Base-by-base conservation (phyloP, 1,284 basidiomycete species). In the Pyrrhoderma noxium region DNA sequence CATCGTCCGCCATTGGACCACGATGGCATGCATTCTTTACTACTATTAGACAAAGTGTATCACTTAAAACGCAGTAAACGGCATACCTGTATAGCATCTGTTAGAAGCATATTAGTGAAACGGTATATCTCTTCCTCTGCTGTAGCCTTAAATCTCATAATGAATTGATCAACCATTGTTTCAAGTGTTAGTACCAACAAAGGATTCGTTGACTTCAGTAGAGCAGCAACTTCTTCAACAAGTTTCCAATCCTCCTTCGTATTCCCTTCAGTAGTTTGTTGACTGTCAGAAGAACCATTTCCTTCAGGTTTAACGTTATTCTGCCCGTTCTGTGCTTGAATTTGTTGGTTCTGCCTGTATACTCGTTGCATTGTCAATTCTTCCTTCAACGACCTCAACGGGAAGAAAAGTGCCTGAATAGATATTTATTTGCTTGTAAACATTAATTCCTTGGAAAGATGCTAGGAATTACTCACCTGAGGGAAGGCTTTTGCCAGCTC, bases 111-210 rank as follows among this genome's bases (percentile, higher is more conserved):
- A 57, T 85, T 89, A 40, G 94, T 84, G 59, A 94, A 81, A 14
- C 96, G 83, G 70, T 98, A 98, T 16, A 93, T 86, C 60, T 99
- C 95, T 67, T 99, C 96, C 58, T 99, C 96, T 1, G 84, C 79
- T 5, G 81, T 78, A 1, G 90, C 81, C 68, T 98, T 98, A 74
- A 98, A 97, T 42, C 94, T 82, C 57, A 85, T 80, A 39, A 84
- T 78, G 59, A 99, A 89, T 68, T 99, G 95, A 62, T 99, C 96
- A 18, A 96, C 90, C 76, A 99, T 90, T 44, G 93, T 96, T 70
- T 99, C 96, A 76, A 99, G 80, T 50, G 92, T 96, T 27, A 98
- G 74, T 22, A 95, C 91, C 19, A 99, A 77, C 14, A 99, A 77
- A 0, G 96, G 96, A 74, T 96, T 97, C 1, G 92, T 89, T 0